phyloP scores from a whole-genome alignment of 2,329 filamentous ascomycete genomes.

The Zelopaecilomyces penicillatus region DNA sequence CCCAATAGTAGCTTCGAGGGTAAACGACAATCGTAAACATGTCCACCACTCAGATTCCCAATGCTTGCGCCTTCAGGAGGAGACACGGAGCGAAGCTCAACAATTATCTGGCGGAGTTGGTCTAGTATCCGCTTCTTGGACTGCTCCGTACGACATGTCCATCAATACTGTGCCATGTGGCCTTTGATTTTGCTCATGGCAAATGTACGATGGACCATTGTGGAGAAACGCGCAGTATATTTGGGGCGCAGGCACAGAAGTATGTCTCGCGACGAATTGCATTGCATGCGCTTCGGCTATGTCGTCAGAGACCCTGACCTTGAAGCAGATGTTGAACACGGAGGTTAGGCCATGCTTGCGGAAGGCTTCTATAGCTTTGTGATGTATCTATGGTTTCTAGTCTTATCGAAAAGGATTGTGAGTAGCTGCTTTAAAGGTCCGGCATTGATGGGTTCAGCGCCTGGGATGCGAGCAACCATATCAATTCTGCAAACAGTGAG shows the following conservation, averaged over 20 bases:
- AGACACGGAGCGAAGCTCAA: background rate
- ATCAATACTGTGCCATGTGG: slow-evolving; percentile 6
- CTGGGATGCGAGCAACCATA: too few species aligned
- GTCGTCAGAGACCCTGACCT: too few species aligned
- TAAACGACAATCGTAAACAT: slow-evolving; percentile 14
- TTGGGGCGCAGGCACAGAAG: slow-evolving; percentile 29
- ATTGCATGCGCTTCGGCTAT: too few species aligned
- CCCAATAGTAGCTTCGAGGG: slow-evolving; percentile 13
- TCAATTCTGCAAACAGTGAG: too few species aligned
- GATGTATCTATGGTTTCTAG: too few species aligned
- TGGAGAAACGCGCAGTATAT: slow-evolving; percentile 32
- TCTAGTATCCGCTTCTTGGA: slow-evolving; percentile 14
- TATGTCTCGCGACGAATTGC: background rate
- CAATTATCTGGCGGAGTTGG: slow-evolving; percentile 9
- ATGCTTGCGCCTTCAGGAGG: background rate
- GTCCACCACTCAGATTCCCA: background rate
- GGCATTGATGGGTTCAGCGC: too few species aligned
- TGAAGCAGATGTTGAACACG: too few species aligned
- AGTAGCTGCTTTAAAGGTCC: too few species aligned
- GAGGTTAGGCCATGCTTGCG: too few species aligned
- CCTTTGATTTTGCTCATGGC: slow-evolving; percentile 32
- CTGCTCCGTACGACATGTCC: slow-evolving; percentile 10
- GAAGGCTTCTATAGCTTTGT: too few species aligned
- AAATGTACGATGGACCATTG: slow-evolving; percentile 28
- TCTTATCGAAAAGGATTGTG: too few species aligned